These are phyloP conservation scores for Hericium coralloides DNA, from an alignment of 768 basidiomycete genomes.

Conservation along the genomic window DNA sequence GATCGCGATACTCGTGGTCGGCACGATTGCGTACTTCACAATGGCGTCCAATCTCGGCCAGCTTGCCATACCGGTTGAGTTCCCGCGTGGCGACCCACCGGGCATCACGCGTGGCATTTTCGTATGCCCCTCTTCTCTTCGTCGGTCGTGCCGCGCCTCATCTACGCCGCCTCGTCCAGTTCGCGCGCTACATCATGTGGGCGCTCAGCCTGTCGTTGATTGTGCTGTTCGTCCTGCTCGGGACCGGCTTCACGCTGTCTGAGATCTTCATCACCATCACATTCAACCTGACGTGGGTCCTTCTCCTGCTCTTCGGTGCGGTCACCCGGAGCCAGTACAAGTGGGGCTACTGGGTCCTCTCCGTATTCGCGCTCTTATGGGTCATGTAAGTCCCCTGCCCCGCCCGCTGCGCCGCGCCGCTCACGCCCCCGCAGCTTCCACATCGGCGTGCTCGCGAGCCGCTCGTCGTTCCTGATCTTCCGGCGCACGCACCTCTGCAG, in stretches of 20 bases:
- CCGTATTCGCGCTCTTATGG: conserved; percentile 32
- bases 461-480: conserved; percentile 16
- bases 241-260: conserved; percentile 33
- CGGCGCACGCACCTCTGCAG: conserved; percentile 23
- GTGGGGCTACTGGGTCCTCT: conserved; percentile 36
- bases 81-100: conserved; percentile 19
- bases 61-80: conserved; percentile 36
- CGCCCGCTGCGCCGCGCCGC: conserved; percentile 14
- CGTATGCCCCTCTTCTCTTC: conserved; percentile 20
- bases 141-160: background rate
- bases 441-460: conserved; percentile 20
- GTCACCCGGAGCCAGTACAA: conserved; percentile 38
- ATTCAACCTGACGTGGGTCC: conserved; percentile 34
- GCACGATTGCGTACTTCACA: conserved; percentile 39
- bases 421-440: conserved; percentile 18
- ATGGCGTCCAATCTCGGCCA: conserved; percentile 52
- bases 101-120: conserved; percentile 29
- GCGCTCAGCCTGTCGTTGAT: conserved; percentile 39
- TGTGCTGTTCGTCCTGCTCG: conserved; percentile 33
- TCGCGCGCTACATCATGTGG: conserved; percentile 40
- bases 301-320: conserved; percentile 34
- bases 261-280: conserved; percentile 34
- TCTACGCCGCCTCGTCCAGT: conserved; percentile 17
- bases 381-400: conserved; percentile 28
- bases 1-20: conserved; percentile 35